phyloP scores from a whole-genome alignment of 2,329 filamentous ascomycete genomes.

The Epichloe uncinata region DNA sequence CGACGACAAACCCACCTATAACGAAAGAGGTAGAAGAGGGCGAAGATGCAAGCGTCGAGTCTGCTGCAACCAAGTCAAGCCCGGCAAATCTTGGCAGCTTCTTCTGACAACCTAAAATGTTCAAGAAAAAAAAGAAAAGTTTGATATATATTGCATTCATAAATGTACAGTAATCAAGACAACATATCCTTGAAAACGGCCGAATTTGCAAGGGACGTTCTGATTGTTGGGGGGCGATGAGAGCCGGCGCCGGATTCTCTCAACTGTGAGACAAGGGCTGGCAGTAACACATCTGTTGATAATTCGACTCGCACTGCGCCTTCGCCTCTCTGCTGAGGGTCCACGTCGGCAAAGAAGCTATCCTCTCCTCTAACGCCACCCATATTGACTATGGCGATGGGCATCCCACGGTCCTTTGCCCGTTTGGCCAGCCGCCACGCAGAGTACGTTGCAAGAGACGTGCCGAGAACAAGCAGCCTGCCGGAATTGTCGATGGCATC shows the following conservation, averaged over 20 bases:
- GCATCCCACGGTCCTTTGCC: conserved; percentile 70
- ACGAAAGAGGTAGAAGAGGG: conserved; percentile 4
- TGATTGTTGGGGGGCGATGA: background rate
- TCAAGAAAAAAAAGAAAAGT: background rate
- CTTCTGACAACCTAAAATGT: conserved; percentile 27
- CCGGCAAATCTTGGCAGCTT: conserved; percentile 31
- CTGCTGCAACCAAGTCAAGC: conserved; percentile 14
- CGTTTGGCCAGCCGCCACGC: conserved; percentile 81
- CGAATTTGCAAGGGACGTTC: background rate
- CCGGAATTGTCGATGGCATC: conserved; percentile 64
- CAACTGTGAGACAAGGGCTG: conserved; percentile 40
- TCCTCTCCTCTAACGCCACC: conserved; percentile 74
- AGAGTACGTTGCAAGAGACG: conserved; percentile 86
- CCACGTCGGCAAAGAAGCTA: conserved; percentile 47
- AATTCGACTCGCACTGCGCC: conserved; percentile 43
- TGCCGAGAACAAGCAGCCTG: conserved; percentile 68
- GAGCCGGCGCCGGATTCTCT: conserved; percentile 13
- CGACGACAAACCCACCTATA: conserved; percentile 1
- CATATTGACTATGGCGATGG: conserved; percentile 77
- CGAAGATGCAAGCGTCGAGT: conserved; percentile 7
- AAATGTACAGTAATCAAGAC: conserved; percentile 27
- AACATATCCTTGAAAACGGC: conserved; percentile 45
- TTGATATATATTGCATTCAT: conserved; percentile 7
- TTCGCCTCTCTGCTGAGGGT: conserved; percentile 36
- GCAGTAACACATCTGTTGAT: conserved; percentile 43